Base-by-base conservation (phyloP, 1,139 yeast genomes). In the Casaregolazyma suthepensis region DNA sequence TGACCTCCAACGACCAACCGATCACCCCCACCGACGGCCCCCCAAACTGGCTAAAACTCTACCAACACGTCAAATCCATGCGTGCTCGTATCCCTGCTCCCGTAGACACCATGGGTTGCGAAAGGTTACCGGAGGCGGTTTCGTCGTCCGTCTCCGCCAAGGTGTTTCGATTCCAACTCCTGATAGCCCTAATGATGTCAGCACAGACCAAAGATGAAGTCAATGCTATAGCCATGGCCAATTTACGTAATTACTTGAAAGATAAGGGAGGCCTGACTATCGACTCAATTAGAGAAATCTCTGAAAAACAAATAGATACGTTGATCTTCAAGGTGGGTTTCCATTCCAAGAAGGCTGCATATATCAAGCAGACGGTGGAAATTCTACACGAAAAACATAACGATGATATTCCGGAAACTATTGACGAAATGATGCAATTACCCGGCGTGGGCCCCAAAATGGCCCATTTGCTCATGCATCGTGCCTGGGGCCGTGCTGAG, bases 371-470 rank as follows among this genome's bases (percentile, higher is more conserved):
- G 57, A 75, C 93, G 0, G 80, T 87, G 18, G 72, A 71, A 50
- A 72, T 86, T 4, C 61, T 91, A 4, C 63, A 68, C 3, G 77
- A 77, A 2, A 63, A 77, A 17, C 81, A 77, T 64, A 70, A 73
- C 18, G 83, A 83, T 7, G 97, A 90, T 63, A 77, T 91, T 1
- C 73, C 73, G 1, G 70, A 78, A 15, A 81, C 83, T 0, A 77
- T 89, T 12, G 82, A 78, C 9, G 91, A 85, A 1, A 75, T 90
- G 54, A 76, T 80, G 2, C 70, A 77, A 0, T 70, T 91, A 40
- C 97, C 97, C 0, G 99, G 99, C 0, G 96, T 91, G 1, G 99
- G 99, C 0, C 96, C 96, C 10, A 91, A 91, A 66, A 91, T 91
- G 98, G 96, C 96, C 0, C 86, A 80, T 66, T 70, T 91, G 38